Conservation (phyloP, 2,329 filamentous ascomycete species). For the Fusarium newnesense region DNA sequence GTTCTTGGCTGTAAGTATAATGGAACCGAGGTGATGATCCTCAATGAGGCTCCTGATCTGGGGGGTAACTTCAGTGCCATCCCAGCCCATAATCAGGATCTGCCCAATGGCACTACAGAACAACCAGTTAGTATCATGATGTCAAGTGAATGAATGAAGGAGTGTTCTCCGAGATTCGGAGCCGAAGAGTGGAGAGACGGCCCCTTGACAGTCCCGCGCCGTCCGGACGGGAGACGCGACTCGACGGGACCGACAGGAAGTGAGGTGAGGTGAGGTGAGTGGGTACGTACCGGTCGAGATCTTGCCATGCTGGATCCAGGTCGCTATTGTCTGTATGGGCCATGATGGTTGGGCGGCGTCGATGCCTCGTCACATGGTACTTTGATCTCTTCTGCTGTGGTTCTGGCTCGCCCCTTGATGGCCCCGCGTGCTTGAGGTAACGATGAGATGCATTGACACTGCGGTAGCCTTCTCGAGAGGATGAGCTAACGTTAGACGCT, state of each 20-base stretch:
- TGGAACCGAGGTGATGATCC: slow-evolving; percentile 87
- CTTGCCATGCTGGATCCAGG: slow-evolving; percentile 75
- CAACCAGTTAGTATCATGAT: slow-evolving; percentile 36
- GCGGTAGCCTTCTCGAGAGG: slow-evolving; percentile 31
- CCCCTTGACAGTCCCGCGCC: slow-evolving; percentile 3
- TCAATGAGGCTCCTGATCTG: slow-evolving; percentile 85
- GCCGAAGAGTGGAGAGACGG: slow-evolving; percentile 34
- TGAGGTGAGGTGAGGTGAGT: background rate
- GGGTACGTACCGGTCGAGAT: slow-evolving; percentile 76
- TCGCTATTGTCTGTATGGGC: slow-evolving; percentile 47
- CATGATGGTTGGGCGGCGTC: slow-evolving; percentile 50
- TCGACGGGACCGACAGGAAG: background rate
- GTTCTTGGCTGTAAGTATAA: slow-evolving; percentile 86
- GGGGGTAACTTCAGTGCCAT: slow-evolving; percentile 84
- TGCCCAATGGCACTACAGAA: slow-evolving; percentile 74
- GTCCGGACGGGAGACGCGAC: slow-evolving; percentile 9
- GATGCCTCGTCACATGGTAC: slow-evolving; percentile 43
- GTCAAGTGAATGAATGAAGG: background rate
- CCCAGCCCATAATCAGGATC: slow-evolving; percentile 86
- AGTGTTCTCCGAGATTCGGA: slow-evolving; percentile 28
- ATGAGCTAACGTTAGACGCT: slow-evolving; percentile 29
- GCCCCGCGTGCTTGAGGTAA: slow-evolving; percentile 45
- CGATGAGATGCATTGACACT: slow-evolving; percentile 43
- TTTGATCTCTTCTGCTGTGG: slow-evolving; percentile 33
- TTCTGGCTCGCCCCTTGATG: slow-evolving; percentile 32